Base-by-base conservation (phyloP, 2,329 filamentous ascomycete genomes). In the Zymoseptoria pseudotritici region DNA sequence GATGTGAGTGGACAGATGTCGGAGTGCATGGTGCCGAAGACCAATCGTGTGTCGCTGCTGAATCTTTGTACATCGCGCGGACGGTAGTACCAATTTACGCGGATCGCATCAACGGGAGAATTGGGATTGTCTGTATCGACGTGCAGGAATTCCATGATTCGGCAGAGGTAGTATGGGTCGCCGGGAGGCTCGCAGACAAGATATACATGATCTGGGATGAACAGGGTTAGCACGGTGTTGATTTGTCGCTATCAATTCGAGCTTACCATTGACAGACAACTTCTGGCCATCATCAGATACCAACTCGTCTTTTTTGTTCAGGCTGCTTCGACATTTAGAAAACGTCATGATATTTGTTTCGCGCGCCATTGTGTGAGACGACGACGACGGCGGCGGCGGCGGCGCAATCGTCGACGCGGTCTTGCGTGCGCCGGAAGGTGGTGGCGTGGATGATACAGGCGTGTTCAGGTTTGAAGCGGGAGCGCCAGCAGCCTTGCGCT, bases 21-120 rank as follows among this genome's bases (percentile, higher is more conserved):
- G 24, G 94, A 97, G 76, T 99, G 94, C 94, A 99, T 99, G 29
- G 94, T 96, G 63, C 91, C 93, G 76, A 93, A 97, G 56, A 99
- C 86, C 69, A 93, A 82, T 63, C 94, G 89, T 61, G 90, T 93
- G 79, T 99, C 94, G 73, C 89, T 88, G 67, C 90, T 88, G 77
- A 92, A 94, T 68, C 92, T 90, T 67, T 90, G 90, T 71, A 97
- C 96, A 77, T 99, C 94, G 75, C 94, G 91, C 59, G 94, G 93
- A 50, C 94, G 86, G 75, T 97, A 97, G 76, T 93, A 97, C 94
- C 94, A 99, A 78, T 99, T 99, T 71, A 97, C 89, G 67, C 92
- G 88, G 69, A 99, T 77, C 50, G 90, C 86, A 72, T 97, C 93
- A 65, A 99, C 86, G 0, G 89, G 87, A 61, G 86, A 84, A 58